Evolutionary conservation across 1,284 basidiomycete genomes (phyloP).

Genomic region (Pseudozyma thailandica): DNA sequence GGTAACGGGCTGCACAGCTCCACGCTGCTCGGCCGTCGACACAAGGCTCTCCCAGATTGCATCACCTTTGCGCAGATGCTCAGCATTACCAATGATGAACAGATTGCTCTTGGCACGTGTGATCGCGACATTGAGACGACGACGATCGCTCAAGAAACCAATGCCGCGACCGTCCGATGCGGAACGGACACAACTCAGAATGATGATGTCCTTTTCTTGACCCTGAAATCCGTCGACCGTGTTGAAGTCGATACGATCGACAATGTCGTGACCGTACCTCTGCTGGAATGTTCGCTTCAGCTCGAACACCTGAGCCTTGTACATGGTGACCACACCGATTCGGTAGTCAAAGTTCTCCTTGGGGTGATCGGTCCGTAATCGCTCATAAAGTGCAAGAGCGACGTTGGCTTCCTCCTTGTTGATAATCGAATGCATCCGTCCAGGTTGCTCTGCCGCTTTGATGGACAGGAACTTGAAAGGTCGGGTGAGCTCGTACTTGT

Average conservation of each 20-base stretch:
- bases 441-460: conserved; percentile 73
- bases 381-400: conserved; percentile 82
- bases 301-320: conserved; percentile 87
- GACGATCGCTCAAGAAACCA: conserved; percentile 75
- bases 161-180: conserved; percentile 71
- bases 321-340: conserved; percentile 94
- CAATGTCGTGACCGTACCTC: conserved; percentile 79
- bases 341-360: conserved; percentile 77
- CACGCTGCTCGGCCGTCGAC: conserved; percentile 43
- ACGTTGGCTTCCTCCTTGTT: conserved; percentile 82
- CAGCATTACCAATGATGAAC: conserved; percentile 89
- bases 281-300: conserved; percentile 78
- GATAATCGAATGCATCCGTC: conserved; percentile 77
- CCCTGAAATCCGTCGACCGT: conserved; percentile 99
- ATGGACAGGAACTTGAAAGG: conserved; percentile 83
- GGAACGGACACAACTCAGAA: conserved; percentile 94
- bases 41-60: conserved; percentile 55
- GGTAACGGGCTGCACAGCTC: conserved; percentile 36
- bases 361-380: conserved; percentile 75
- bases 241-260: conserved; percentile 83
- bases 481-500: conserved; percentile 80
- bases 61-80: conserved; percentile 82
- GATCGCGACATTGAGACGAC: conserved; percentile 83
- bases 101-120: conserved; percentile 94
- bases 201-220: conserved; percentile 99